phyloP scores from a whole-genome alignment of 768 basidiomycete genomes.

The Mycena rebaudengoi region DNA sequence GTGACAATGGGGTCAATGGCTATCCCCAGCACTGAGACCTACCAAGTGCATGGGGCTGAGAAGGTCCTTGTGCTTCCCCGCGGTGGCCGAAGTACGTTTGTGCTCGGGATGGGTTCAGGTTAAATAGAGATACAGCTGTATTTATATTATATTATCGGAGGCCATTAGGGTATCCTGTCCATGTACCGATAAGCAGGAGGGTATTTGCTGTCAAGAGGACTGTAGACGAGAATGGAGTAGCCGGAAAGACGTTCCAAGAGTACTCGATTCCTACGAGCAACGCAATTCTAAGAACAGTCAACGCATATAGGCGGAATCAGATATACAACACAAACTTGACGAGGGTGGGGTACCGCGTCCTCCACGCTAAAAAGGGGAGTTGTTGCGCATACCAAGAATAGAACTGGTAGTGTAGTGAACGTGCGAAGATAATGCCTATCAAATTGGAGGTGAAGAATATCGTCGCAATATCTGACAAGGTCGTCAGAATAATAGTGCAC shows the following conservation, averaged over 20 bases:
- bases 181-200: conserved; percentile 63
- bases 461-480: conserved; percentile 72
- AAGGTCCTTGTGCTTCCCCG: conserved; percentile 83
- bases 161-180: conserved; percentile 25
- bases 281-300: conserved; percentile 53
- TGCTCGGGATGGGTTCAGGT: conserved; percentile 73
- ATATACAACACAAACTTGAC: conserved; percentile 63
- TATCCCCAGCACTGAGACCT: conserved; percentile 76
- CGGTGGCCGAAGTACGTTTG: conserved; percentile 82
- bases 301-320: conserved; percentile 4
- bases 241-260: conserved; percentile 90
- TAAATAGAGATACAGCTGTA: background rate
- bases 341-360: conserved; percentile 67
- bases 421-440: conserved; percentile 90
- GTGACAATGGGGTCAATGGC: conserved; percentile 65
- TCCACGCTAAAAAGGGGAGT: conserved; percentile 84
- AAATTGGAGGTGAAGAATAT: conserved; percentile 92
- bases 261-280: conserved; percentile 77
- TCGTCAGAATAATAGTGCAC: conserved; percentile 20
- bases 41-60: conserved; percentile 87
- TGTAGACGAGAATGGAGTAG: conserved; percentile 71
- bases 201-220: conserved; percentile 61
- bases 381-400: conserved; percentile 98
- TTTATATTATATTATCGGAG: conserved; percentile 23
- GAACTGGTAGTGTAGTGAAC: conserved; percentile 98